phyloP scores from a whole-genome alignment of 2,329 filamentous ascomycete species.

The Fusarium brachygibbosum region DNA sequence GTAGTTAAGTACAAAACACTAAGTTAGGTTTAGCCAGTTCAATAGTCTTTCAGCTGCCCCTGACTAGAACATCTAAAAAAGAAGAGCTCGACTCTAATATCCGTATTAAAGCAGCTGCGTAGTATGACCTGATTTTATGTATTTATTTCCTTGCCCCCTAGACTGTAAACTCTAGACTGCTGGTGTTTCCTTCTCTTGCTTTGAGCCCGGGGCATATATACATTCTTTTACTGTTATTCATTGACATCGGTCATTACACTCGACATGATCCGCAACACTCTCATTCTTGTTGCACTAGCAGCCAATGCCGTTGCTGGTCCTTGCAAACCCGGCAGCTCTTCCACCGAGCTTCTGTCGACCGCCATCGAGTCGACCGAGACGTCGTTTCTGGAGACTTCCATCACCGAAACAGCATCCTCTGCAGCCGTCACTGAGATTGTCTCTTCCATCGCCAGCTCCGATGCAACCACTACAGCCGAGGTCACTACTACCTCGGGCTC shows the following conservation, averaged over 20 bases:
- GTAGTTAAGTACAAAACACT: neutral
- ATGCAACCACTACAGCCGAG: neutral
- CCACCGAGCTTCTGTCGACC: neutral
- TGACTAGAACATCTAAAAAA: neutral
- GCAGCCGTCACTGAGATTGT: neutral
- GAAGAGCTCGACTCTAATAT: neutral
- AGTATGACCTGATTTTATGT: neutral
- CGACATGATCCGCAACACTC: neutral
- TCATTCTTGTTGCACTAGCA: neutral
- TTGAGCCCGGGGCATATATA: no score
- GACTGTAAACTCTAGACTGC: neutral
- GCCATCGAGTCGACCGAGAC: neutral
- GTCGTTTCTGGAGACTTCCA: neutral
- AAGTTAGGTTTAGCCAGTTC: slow-evolving; percentile 1
- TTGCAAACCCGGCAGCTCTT: neutral
- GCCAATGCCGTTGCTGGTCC: neutral
- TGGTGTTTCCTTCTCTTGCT: neutral
- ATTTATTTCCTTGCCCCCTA: neutral
- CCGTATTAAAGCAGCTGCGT: neutral
- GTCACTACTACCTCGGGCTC: neutral
- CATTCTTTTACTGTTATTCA: neutral
- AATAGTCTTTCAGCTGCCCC: neutral
- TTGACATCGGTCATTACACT: neutral
- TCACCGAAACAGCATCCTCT: neutral
- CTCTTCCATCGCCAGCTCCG: neutral